Evolutionary conservation across 169 alveolate species (phyloP), one percentile per base, ranked within the genome.

Genomic region (Cryptosporidium sp.): DNA sequence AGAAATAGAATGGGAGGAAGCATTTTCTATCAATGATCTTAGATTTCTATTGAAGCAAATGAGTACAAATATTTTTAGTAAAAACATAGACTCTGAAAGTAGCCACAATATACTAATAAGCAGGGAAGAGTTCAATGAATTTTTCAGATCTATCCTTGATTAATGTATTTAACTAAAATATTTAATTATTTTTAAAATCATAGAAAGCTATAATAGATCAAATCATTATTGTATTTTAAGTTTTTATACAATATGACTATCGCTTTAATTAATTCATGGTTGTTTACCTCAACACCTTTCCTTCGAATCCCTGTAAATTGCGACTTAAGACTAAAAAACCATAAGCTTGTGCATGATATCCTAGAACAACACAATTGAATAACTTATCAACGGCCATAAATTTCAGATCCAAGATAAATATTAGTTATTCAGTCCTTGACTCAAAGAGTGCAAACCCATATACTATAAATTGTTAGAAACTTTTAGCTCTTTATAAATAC

Each of bases 1-100:
- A 43, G 89, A 80, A 65, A 80, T 80, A 18, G 89, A 80, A 58
- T 80, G 89, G 89, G 75, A 80, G 50, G 89, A 65, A 9, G 59
- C 51, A 23, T 65, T 80, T 23, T 43, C 89, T 10, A 35, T 62
- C 2, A 50, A 62, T 23, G 89, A 80, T 9, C 18, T 80, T 2
- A 65, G 70, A 12, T 80, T 45, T 33, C 18, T 80, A 45, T 48
- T 80, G 12, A 59, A 52, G 41, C 71, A 73, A 59, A 73, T 73
- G 86, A 73, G 86, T 35, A 55, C 86, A 52, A 73, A 55, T 33
- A 62, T 55, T 33, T 33, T 33, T 1, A 73, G 35, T 29, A 59
- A 73, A 58, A 59, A 80, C 31, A 41, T 33, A n/a, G 67, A 51
- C 2, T 71, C 70, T 14, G 58, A 71, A 71, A 45, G 55, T 5